Evolutionary conservation across 306 rosid genomes (phyloP), one percentile per base, ranked within the genome.

Genomic region (Amphicarpaea edgeworthii): DNA sequence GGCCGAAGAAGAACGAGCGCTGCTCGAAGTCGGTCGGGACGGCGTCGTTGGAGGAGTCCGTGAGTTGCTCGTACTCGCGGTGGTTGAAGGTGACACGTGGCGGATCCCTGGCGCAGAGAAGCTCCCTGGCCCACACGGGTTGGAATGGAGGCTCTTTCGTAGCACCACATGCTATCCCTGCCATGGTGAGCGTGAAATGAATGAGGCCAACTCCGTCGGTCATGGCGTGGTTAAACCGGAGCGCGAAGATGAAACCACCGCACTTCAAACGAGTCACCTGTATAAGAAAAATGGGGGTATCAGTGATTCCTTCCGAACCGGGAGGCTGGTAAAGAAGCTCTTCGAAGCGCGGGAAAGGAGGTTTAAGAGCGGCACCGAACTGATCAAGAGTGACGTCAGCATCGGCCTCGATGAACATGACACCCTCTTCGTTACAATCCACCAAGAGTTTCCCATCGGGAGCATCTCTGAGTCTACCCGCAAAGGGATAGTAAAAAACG

Each of bases 261-360:
- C 77, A 72, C 43, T 42, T 72, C 19, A 72, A 37, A 8, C 77
- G 68, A 5, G 71, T 62, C 3, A 74, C 71, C 71, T 75, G 79
- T 7, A 75, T 49, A 3, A 75, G 71, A 1, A 75, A 20, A 63
- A 75, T 8, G 17, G 79, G 79, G 14, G 16, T 1, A 19, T 75
- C 4, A 9, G 43, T 38, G 28, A 75, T 16, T 6, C 63, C 72
- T 34, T 75, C 72, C 3, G 79, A 62, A 1, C 28, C 79, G 0
- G 72, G 79, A 43, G 40, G 69, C 3, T 73, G 59, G 17, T 59
- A 59, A 16, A 73, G 69, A 20, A 73, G 69, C 1, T 73, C 34
- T 2, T 73, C 0, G 32, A 73, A 73, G 69, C 69, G 43, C 1
- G 78, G 78, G 15, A 73, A 73, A 0, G 78, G 78, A 7, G 78